These are phyloP conservation scores for Novymonas esmeraldas DNA, from an alignment of 208 protist genomes.

Conservation along the genomic window DNA sequence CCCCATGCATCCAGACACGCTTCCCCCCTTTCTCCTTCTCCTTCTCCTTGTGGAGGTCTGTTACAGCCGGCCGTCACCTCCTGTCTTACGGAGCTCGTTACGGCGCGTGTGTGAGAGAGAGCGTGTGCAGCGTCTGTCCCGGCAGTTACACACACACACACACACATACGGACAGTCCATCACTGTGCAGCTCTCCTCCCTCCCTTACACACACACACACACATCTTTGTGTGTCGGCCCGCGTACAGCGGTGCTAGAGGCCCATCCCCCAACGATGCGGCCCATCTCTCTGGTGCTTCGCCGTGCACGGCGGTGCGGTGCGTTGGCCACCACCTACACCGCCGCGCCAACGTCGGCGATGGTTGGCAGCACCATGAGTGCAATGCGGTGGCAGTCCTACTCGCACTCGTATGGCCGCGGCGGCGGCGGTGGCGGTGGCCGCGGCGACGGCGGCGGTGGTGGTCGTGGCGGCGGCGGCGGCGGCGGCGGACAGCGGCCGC, in stretches of 20 bases:
- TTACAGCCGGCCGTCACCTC: too few relatives aligned
- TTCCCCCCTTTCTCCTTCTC: too few relatives aligned
- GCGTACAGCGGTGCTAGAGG: not conserved
- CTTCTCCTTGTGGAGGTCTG: too few relatives aligned
- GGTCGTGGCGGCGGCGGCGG: not conserved
- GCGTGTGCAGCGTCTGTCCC: too few relatives aligned
- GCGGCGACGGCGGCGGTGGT: not conserved
- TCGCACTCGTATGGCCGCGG: constrained; percentile 7
- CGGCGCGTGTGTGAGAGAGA: not conserved
- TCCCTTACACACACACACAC: not conserved
- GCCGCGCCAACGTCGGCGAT: not conserved
- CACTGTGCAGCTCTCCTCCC: not conserved
- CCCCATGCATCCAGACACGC: too few relatives aligned
- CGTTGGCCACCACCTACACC: not conserved
- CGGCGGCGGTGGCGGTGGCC: not conserved
- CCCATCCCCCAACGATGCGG: constrained; percentile 8
- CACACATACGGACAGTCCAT: not conserved
- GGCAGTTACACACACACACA: not conserved
- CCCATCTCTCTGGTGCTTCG: constrained; percentile 3
- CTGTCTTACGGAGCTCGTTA: not conserved
- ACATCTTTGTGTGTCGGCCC: not conserved
- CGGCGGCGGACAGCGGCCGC: not conserved
- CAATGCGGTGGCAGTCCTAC: constrained; percentile 12
- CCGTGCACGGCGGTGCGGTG: not conserved
- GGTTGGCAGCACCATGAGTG: not conserved